phyloP scores from a whole-genome alignment of 805 yeast genomes.

The Candida golubevii region DNA sequence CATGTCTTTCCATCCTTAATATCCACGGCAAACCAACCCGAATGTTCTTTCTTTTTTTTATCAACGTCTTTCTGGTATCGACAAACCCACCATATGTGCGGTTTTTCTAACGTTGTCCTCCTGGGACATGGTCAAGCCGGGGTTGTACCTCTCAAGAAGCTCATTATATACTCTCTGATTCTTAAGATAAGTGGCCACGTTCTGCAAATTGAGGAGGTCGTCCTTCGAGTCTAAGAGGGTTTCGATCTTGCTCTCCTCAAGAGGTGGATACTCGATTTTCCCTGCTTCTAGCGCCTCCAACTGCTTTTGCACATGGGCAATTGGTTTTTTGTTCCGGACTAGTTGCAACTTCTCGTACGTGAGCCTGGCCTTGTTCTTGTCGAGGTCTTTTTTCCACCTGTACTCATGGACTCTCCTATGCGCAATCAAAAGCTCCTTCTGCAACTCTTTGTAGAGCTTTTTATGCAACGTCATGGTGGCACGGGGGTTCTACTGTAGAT shows the following conservation, averaged over 20 bases:
- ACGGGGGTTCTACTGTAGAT: too few species aligned
- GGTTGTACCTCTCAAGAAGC: slow-evolving; percentile 79
- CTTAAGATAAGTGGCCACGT: slow-evolving; percentile 56
- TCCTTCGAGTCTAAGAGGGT: slow-evolving; percentile 8
- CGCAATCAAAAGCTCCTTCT: slow-evolving; percentile 37
- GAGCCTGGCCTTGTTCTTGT: slow-evolving; percentile 43
- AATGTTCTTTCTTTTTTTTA: background rate
- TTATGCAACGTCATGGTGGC: background rate
- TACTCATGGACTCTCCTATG: slow-evolving; percentile 32
- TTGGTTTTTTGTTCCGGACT: slow-evolving; percentile 32
- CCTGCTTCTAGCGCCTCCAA: slow-evolving; percentile 21
- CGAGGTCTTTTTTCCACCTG: slow-evolving; percentile 38
- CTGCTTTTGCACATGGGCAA: slow-evolving; percentile 30
- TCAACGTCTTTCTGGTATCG: slow-evolving; percentile 29
- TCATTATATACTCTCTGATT: slow-evolving; percentile 77
- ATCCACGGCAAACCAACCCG: too few species aligned
- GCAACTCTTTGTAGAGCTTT: slow-evolving; percentile 22
- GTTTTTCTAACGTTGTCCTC: slow-evolving; percentile 73
- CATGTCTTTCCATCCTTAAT: too few species aligned
- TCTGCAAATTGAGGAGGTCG: slow-evolving; percentile 41
- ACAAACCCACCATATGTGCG: slow-evolving; percentile 84
- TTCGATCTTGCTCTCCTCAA: slow-evolving; percentile 4
- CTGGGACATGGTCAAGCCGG: slow-evolving; percentile 74
- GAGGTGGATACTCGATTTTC: slow-evolving; percentile 11
- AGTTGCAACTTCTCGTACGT: slow-evolving; percentile 47